phyloP scores from a whole-genome alignment of 148 eudicot species.

The Suaeda aralocaspica region DNA sequence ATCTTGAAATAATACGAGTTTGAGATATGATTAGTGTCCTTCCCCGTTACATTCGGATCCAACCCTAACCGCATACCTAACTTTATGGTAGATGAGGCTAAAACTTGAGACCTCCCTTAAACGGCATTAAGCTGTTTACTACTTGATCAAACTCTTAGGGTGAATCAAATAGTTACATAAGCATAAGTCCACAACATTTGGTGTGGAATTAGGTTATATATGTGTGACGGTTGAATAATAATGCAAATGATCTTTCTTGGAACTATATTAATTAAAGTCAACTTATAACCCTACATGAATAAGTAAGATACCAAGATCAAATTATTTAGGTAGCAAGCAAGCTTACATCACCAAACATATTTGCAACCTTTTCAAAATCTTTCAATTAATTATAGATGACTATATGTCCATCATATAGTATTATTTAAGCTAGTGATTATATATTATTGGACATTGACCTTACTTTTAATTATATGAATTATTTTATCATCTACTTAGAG shows the following conservation, averaged over 20 bases:
- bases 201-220: conserved; percentile 1
- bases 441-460: background rate
- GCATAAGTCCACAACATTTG: conserved; percentile 1
- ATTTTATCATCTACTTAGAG: background rate
- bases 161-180: too few species aligned
- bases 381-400: too few species aligned
- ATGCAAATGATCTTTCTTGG: conserved; percentile 1
- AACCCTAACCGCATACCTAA: too few species aligned
- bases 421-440: too few species aligned
- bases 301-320: background rate
- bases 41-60: too few species aligned
- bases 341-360: background rate
- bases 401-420: background rate
- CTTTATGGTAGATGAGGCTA: too few species aligned
- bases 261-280: background rate
- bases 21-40: too few species aligned
- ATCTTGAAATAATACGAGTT: too few species aligned
- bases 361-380: background rate
- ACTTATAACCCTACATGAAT: background rate
- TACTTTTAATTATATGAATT: conserved; percentile 1
- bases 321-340: background rate
- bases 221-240: background rate
- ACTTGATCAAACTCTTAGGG: too few species aligned
- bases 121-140: too few species aligned
- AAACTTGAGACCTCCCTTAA: too few species aligned